phyloP scores from a whole-genome alignment of 2,329 filamentous ascomycete species.

The Blastomyces parvus region DNA sequence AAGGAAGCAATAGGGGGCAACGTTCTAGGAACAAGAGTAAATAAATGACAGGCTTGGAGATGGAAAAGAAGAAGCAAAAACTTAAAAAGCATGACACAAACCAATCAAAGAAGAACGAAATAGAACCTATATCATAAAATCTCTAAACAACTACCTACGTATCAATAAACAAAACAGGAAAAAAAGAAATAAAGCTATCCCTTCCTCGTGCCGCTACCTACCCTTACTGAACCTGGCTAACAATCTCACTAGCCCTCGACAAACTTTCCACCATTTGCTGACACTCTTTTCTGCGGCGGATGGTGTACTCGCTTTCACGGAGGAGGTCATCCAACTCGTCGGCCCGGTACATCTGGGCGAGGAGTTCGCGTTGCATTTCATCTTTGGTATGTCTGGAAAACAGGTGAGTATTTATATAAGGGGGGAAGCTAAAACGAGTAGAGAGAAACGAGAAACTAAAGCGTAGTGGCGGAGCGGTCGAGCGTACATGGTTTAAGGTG shows the following conservation, averaged over 20 bases:
- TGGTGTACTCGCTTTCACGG: slow-evolving; percentile 96
- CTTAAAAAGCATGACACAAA: background rate
- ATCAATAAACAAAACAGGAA: background rate
- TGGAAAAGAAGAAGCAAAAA: background rate
- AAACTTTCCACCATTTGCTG: slow-evolving; percentile 98
- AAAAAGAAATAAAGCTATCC: background rate
- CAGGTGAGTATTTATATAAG: slow-evolving; percentile 6
- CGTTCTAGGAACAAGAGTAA: background rate
- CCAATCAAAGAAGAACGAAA: background rate
- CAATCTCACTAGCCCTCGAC: slow-evolving; percentile 84
- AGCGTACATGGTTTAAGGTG: background rate
- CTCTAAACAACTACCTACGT: background rate
- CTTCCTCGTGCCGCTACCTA: background rate
- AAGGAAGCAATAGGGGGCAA: no score
- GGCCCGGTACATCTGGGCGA: slow-evolving; percentile 94
- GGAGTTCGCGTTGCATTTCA: slow-evolving; percentile 93
- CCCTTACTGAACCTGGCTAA: slow-evolving; percentile 59
- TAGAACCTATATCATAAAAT: background rate
- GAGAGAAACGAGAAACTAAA: background rate
- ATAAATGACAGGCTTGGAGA: no score
- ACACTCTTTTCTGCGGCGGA: slow-evolving; percentile 91
- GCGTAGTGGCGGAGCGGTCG: no score
- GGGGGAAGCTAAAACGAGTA: background rate
- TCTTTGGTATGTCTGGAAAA: slow-evolving; percentile 74
- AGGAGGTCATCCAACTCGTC: slow-evolving; percentile 86